Base-by-base conservation (phyloP, 2,329 filamentous ascomycete species). In the Cryoendolithus antarcticus region DNA sequence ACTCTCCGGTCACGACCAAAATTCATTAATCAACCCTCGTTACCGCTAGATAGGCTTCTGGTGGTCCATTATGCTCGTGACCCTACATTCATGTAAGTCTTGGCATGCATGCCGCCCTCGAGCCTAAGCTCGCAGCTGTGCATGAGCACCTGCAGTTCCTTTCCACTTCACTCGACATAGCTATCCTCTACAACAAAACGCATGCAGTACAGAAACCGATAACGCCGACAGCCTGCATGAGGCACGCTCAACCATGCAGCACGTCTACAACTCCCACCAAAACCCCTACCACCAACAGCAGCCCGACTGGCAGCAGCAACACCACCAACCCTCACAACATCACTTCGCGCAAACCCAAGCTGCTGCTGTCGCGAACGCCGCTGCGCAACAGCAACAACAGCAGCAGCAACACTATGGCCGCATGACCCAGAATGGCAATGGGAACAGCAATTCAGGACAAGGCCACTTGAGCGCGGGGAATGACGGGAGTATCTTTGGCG, bases 271-370 rank as follows among this genome's bases (percentile, higher is more conserved):
- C 24, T 71, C 72, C 40, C 73, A 77, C 53, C 70, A 72, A 55
- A 68, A 71, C 51, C 69, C 52, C 19, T 75, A 73, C 46, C 77
- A 82, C 55, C 77, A 78, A 53, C 75, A 70, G 37, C 72, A 72
- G 49, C 71, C 70, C 37, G 76, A 80, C 55, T 82, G 78, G 77
- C 74, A 81, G 69, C 76, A 81, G 46, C 74, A 77, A 45, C 62
- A 65, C 42, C 62, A 64, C 35, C 60, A 60, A 49, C 51, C 51
- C 33, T 47, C 39, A 30, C 53, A 46, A 46, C 56, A 52, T 40
- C 64, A 65, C 46, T 56, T 58, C 41, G 60, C 58, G 31, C 60
- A 62, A 44, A 44, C 47, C 13, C 55, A 58, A 43, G 59, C 61
- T 27, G 70, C 69, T 9, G 69, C 67, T 9, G 74, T 70, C 29